Base-by-base conservation (phyloP, 331 rosid genomes). In the Malus hybrid region DNA sequence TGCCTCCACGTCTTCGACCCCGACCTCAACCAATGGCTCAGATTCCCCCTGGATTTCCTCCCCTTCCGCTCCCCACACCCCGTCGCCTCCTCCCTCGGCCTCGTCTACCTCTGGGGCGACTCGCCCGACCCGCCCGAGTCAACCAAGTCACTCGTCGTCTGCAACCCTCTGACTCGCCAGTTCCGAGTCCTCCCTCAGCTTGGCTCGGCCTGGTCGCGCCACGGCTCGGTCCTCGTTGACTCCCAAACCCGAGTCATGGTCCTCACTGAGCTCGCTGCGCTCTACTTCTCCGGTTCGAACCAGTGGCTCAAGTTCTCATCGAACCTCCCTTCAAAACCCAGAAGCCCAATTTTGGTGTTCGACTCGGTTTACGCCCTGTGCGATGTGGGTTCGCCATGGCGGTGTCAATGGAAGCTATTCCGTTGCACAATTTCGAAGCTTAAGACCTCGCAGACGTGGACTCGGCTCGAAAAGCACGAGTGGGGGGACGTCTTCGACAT, bases 141-240 rank as follows among this genome's bases (percentile, higher is more conserved):
- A 4, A 73, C 69, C 55, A 93, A 91, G 75, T 84, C 96, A 0
- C 91, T 93, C 8, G 61, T 93, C 13, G 90, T 86, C 18, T 91
- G 97, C 42, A 93, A 93, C 80, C 98, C 96, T 2, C 67, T 93
- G 62, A 91, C 93, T 7, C 90, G 88, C 24, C 88, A 74, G 24
- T 93, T 87, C 76, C 88, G 90, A 7, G 83, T 80, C 42, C 84
- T 93, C 65, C 98, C 98, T 0, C 96, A 78, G 70, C 87, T 91
- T 4, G 98, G 98, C 31, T 93, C 98, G 7, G 98, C 98, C 13
- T 93, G 98, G 98, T 89, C 96, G 5, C 86, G 96, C 24, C 98
- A 93, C 44, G 98, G 97, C n/a, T 79, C 90, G 7, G 97, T 93
- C 46, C 85, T 93, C 4, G 96, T 88, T 7, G 96, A 93, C 81